A percentile compares a stretch with the other conserved stretches of the same genome.
Evolutionary conservation across 2,329 filamentous ascomycete genomes (phyloP).

Genomic region (Claviceps digitariae): DNA sequence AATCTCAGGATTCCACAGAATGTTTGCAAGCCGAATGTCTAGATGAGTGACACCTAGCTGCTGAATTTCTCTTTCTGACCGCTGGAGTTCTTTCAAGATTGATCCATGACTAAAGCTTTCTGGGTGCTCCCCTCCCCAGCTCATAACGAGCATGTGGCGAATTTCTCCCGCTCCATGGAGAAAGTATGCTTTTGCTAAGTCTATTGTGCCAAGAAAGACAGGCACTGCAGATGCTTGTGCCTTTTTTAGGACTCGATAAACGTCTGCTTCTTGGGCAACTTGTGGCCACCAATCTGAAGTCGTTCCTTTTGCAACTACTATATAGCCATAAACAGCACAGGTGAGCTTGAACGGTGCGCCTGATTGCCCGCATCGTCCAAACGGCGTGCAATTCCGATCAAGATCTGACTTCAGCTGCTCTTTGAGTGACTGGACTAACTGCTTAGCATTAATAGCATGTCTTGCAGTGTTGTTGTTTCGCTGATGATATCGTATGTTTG

Average conservation of each 20-base stretch:
- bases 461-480: background rate
- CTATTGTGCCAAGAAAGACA: slow-evolving; percentile 4
- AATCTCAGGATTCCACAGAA: background rate
- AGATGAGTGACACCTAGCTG: background rate
- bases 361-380: background rate
- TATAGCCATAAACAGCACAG: slow-evolving; percentile 2
- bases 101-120: background rate
- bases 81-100: background rate
- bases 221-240: slow-evolving; percentile 1
- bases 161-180: slow-evolving; percentile 1
- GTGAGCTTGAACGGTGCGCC: slow-evolving; percentile 5
- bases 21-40: background rate
- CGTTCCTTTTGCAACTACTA: slow-evolving; percentile 4
- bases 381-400: slow-evolving; percentile 1
- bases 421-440: background rate
- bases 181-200: slow-evolving; percentile 1
- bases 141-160: slow-evolving; percentile 4
- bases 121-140: background rate
- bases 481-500: background rate
- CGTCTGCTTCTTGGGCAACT: slow-evolving; percentile 1
- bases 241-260: slow-evolving; percentile 1
- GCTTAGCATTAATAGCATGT: background rate
- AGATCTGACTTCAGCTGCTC: slow-evolving; percentile 1
- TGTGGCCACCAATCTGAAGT: background rate
- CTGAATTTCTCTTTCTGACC: background rate